A percentile compares a stretch with the other conserved stretches of the same genome.
These are phyloP conservation scores for Magnusiomyces clavatus DNA, from an alignment of 1,139 yeast genomes.

Conservation along the genomic window DNA sequence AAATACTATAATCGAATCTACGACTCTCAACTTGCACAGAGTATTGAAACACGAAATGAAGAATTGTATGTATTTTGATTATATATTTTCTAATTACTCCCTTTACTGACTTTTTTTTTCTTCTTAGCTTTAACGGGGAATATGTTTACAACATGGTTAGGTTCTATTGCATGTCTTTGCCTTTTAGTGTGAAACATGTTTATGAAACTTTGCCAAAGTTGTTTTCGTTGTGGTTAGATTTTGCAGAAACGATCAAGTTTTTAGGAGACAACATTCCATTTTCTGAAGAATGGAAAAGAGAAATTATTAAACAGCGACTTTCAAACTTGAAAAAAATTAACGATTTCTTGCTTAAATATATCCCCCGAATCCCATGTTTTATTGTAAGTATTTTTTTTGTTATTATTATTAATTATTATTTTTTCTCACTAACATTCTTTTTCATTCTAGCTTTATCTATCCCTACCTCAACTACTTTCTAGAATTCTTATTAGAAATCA, in stretches of 20 bases:
- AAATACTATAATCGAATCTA: slow-evolving; percentile 68
- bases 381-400: slow-evolving; percentile 26
- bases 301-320: slow-evolving; percentile 19
- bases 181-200: slow-evolving; percentile 59
- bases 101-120: slow-evolving; percentile 14
- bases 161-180: slow-evolving; percentile 59
- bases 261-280: background rate
- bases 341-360: slow-evolving; percentile 36
- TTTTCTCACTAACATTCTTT: background rate
- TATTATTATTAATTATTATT: background rate
- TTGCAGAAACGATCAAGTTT: slow-evolving; percentile 40
- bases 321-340: slow-evolving; percentile 21
- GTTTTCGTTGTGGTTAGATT: slow-evolving; percentile 87
- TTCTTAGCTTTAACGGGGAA: slow-evolving; percentile 41
- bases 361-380: slow-evolving; percentile 45
- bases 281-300: slow-evolving; percentile 7
- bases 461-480: slow-evolving; percentile 78
- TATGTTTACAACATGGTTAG: slow-evolving; percentile 59
- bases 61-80: slow-evolving; percentile 19
- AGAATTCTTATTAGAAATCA: slow-evolving; percentile 61
- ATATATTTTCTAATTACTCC: background rate
- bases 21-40: slow-evolving; percentile 47
- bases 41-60: slow-evolving; percentile 30
- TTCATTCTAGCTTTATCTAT: slow-evolving; percentile 59
- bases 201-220: slow-evolving; percentile 87